A percentile compares a stretch with the other conserved stretches of the same genome.
Conservation (phyloP, 176 grass and related monocot genomes). For the Oropetium thomaeum region DNA sequence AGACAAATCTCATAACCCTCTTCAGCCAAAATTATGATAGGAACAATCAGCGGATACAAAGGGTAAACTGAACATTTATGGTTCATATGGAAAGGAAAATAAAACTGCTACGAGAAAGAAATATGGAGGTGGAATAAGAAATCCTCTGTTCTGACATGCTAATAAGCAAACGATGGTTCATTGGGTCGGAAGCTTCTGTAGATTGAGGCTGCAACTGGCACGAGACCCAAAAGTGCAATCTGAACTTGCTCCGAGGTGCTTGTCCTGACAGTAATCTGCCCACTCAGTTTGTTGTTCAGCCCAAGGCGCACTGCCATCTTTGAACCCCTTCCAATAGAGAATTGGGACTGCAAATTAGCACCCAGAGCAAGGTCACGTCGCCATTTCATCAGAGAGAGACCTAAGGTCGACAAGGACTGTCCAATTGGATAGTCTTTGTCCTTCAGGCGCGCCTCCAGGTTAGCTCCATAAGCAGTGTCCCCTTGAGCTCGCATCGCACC, state of each 20-base stretch:
- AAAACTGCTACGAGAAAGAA: slow-evolving; percentile 15
- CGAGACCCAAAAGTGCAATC: slow-evolving; percentile 67
- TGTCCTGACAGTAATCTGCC: slow-evolving; percentile 75
- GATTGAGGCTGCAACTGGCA: slow-evolving; percentile 62
- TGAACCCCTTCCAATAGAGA: slow-evolving; percentile 60
- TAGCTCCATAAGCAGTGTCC: slow-evolving; percentile 81
- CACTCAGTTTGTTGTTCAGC: slow-evolving; percentile 81
- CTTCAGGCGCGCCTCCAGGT: slow-evolving; percentile 67
- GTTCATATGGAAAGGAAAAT: slow-evolving; percentile 35
- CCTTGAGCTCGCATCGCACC: slow-evolving; percentile 71
- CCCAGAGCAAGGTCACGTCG: slow-evolving; percentile 69
- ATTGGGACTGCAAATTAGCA: slow-evolving; percentile 85
- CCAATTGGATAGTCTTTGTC: slow-evolving; percentile 81
- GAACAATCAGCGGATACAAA: slow-evolving; percentile 6
- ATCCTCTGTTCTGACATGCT: slow-evolving; percentile 16
- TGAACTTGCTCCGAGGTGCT: slow-evolving; percentile 92
- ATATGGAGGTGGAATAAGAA: neutral
- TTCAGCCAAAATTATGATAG: slow-evolving; percentile 50
- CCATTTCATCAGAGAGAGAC: slow-evolving; percentile 83
- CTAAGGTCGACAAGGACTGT: slow-evolving; percentile 63
- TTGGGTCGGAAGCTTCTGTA: slow-evolving; percentile 46
- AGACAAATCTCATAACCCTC: slow-evolving; percentile 46
- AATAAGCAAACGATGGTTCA: slow-evolving; percentile 51
- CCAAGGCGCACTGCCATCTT: slow-evolving; percentile 77
- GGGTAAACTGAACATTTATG: slow-evolving; percentile 8